These are phyloP conservation scores for Musa acuminata DNA, from an alignment of 176 grass and related monocot species.

Conservation along the genomic window DNA sequence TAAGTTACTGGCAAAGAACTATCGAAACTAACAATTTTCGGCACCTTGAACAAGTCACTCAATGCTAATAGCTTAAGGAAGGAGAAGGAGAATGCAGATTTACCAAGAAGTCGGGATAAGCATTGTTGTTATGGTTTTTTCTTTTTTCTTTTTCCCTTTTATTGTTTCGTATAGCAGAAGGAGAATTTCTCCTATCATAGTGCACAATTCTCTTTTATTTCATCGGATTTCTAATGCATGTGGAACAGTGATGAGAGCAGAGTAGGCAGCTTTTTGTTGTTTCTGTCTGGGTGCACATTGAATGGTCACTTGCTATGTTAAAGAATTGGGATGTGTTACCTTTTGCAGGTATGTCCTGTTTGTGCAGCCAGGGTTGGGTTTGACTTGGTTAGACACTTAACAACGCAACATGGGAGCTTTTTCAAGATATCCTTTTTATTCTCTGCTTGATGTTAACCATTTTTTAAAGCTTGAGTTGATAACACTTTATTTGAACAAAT, in stretches of 20 bases:
- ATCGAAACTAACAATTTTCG: no score
- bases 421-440: constrained; percentile 23
- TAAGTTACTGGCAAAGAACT: no score
- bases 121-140: not conserved
- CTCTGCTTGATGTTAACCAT: not conserved
- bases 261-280: not conserved
- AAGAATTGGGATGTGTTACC: not conserved
- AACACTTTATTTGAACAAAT: not conserved
- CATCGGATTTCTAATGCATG: not conserved
- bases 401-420: constrained; percentile 9
- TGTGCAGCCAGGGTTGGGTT: constrained; percentile 13
- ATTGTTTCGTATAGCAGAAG: no score
- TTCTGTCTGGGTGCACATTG: not conserved
- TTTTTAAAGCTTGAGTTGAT: not conserved
- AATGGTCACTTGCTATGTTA: not conserved
- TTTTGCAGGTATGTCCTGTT: constrained; percentile 16
- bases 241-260: not conserved
- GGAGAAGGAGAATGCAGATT: not conserved
- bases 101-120: not conserved
- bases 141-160: not conserved
- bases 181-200: no score
- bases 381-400: constrained; percentile 22
- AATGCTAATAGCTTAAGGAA: not conserved
- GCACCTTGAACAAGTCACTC: no score
- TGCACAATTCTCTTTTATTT: no score